Evolutionary conservation across 257 asterid genomes (phyloP), one percentile per base, ranked within the genome.

Genomic region (Perilla frutescens): DNA sequence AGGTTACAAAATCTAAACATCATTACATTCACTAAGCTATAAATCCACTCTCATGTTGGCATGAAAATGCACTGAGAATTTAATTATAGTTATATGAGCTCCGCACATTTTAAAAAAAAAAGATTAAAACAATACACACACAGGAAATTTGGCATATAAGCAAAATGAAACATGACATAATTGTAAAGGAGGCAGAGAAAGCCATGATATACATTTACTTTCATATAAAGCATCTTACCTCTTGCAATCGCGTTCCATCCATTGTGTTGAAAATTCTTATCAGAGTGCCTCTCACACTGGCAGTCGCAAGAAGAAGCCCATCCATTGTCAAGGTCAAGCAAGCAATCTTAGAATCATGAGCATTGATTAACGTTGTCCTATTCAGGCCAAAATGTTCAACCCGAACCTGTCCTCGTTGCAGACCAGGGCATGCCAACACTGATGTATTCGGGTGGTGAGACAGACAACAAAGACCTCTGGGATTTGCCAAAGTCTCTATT

Each of bases 251-350:
- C 74, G 96, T 87, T 14, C 98, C 98, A 80, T 93, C 96, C 96
- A 93, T 88, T 49, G 97, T 87, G 87, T 93, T 93, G 81, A 91
- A 93, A 85, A 93, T 89, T 88, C 98, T 88, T 62, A 93, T 87
- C 81, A 93, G 76, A 65, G 98, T 93, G 77, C 98, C 98, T 78
- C 91, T 87, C 64, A 85, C 72, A 76, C 97, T 89, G 54, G 98
- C 96, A 64, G 98, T 93, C 36, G 96, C 98, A 71, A 93, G 98
- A 79, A 93, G 96, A 72, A 91, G 91, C 76, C 98, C 97, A 63
- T 93, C 98, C 84, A 84, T 79, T 8, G 98, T 91, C 84, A 93
- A 81, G 63, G 91, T 89, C 80, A 93, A 29, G 84, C 97, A 93
- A 48, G 97, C 81, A 72, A 93, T 80, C 84, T 79, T 91, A 59